Percentiles rank a stretch among this genome's conserved stretches.
These are phyloP conservation scores for Pisolithus albus DNA, from an alignment of 768 basidiomycete species.

Conservation along the genomic window DNA sequence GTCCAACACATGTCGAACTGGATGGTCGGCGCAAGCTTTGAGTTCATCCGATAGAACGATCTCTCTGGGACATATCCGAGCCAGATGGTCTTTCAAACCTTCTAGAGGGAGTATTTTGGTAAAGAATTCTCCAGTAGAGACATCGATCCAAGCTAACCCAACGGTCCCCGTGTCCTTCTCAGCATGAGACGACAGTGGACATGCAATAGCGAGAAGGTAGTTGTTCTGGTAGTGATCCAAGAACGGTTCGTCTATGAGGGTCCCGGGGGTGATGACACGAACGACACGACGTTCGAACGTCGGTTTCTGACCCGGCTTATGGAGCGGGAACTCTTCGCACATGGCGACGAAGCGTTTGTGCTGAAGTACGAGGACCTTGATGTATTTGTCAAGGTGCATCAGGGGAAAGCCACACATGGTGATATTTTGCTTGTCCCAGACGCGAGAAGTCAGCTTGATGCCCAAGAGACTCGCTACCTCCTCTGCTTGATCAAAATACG, in stretches of 20 bases:
- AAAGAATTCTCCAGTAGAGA: conserved; percentile 92
- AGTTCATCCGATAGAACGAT: conserved; percentile 56
- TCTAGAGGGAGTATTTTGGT: conserved; percentile 53
- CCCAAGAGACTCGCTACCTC: conserved; percentile 70
- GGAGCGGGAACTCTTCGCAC: conserved; percentile 82
- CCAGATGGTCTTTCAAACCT: conserved; percentile 70
- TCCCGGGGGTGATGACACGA: conserved; percentile 88
- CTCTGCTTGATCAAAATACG: conserved; percentile 87
- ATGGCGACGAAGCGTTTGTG: conserved; percentile 83
- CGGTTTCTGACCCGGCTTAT: conserved; percentile 43
- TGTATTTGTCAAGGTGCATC: conserved; percentile 74
- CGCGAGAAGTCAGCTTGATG: conserved; percentile 76
- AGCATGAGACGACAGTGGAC: conserved; percentile 10
- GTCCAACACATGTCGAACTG: conserved; percentile 40
- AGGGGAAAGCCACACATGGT: conserved; percentile 92
- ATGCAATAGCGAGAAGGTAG: conserved; percentile 68
- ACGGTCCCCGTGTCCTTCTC: conserved; percentile 17
- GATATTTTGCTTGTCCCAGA: conserved; percentile 63
- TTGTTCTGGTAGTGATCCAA: conserved; percentile 83
- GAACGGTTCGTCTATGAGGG: conserved; percentile 88
- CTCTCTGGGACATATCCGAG: conserved; percentile 75
- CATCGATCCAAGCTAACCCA: conserved; percentile 92
- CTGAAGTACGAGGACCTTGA: conserved; percentile 80
- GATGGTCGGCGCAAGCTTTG: conserved; percentile 32
- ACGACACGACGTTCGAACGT: conserved; percentile 75